Conservation (phyloP, 495 filamentous ascomycete species). For the Aeminium ludgeri region DNA sequence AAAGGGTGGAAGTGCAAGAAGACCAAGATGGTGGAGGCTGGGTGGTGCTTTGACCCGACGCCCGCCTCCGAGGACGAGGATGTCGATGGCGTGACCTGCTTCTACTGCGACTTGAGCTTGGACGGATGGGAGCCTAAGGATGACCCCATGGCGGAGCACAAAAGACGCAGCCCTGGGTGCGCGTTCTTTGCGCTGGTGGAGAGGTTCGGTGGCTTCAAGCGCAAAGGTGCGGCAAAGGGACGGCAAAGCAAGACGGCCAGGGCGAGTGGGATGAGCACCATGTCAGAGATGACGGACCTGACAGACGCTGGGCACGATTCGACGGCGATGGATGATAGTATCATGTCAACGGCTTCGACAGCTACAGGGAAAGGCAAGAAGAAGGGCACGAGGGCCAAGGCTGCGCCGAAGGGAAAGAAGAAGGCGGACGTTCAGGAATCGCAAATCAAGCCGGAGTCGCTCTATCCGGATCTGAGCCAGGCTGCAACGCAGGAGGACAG, state of each 20-base stretch:
- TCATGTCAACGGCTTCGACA: conserved; percentile 44
- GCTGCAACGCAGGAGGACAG: neutral
- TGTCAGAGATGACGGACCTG: conserved; percentile 37
- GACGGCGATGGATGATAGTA: conserved; percentile 45
- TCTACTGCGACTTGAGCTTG: conserved; percentile 70
- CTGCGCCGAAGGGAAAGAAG: conserved; percentile 27
- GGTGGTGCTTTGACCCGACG: conserved; percentile 83
- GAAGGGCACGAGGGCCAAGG: conserved; percentile 12
- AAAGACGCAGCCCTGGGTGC: conserved; percentile 58
- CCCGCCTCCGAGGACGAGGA: conserved; percentile 35
- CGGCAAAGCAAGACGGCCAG: conserved; percentile 36
- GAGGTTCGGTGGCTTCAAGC: conserved; percentile 18
- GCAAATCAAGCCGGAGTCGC: neutral
- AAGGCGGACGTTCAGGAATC: conserved; percentile 2
- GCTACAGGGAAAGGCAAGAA: conserved; percentile 30
- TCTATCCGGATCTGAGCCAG: conserved; percentile 1
- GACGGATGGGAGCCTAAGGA: conserved; percentile 89
- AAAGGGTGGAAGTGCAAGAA: conserved; percentile 75
- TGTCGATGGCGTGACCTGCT: conserved; percentile 71
- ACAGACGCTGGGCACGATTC: neutral
- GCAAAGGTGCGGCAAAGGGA: conserved; percentile 8
- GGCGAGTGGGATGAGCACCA: conserved; percentile 36
- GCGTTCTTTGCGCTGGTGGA: conserved; percentile 53
- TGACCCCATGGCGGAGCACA: conserved; percentile 78
- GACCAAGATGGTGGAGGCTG: conserved; percentile 78